phyloP scores from a whole-genome alignment of 495 filamentous ascomycete genomes.

The Penicillium lagena region DNA sequence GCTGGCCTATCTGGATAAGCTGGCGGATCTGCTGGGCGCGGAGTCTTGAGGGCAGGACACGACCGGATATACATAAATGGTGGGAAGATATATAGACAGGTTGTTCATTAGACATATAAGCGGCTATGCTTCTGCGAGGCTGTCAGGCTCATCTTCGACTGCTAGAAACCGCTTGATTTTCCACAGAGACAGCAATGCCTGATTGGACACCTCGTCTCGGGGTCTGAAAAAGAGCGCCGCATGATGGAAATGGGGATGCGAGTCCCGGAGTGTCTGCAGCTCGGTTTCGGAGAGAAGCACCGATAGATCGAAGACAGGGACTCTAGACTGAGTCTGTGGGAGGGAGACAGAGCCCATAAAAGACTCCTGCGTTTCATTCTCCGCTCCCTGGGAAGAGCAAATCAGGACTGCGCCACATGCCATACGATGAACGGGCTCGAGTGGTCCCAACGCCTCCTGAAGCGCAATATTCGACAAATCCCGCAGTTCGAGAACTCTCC shows the following conservation, averaged over 20 bases:
- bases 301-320: conserved; percentile 41
- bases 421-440: conserved; percentile 23
- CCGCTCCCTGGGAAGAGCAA: conserved; percentile 11
- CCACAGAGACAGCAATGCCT: conserved; percentile 57
- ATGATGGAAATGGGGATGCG: conserved; percentile 15
- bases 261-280: conserved; percentile 20
- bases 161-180: conserved; percentile 57
- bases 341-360: conserved; percentile 21
- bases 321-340: conserved; percentile 21
- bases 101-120: neutral
- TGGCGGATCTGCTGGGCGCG: conserved; percentile 62
- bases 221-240: conserved; percentile 32
- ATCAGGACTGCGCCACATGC: conserved; percentile 24
- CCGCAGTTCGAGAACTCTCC: conserved; percentile 21
- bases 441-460: conserved; percentile 10
- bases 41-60: conserved; percentile 6
- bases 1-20: conserved; percentile 69
- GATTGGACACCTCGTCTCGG: conserved; percentile 27
- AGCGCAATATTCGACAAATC: conserved; percentile 23
- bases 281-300: conserved; percentile 28
- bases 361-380: neutral
- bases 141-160: conserved; percentile 2
- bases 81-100: neutral
- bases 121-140: neutral
- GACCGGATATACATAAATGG: neutral